A percentile compares a stretch with the other conserved stretches of the same genome.
phyloP scores from a whole-genome alignment of 129 eudicot genomes.

The Centrapalus pauciflorus region DNA sequence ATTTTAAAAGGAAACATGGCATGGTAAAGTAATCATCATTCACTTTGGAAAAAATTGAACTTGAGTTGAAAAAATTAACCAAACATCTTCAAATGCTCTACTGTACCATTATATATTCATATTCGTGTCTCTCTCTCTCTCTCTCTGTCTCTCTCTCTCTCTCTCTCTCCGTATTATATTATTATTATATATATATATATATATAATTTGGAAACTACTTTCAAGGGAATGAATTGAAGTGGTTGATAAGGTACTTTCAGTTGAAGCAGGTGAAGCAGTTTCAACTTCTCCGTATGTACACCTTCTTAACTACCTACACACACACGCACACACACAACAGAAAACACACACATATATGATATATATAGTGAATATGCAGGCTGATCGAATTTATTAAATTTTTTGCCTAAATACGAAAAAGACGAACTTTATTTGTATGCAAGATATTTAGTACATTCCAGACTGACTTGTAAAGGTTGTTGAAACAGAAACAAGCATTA shows the following conservation, averaged over 20 bases:
- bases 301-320: not conserved
- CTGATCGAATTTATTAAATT: slow-evolving; percentile 12
- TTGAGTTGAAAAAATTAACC: slow-evolving; percentile 16
- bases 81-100: slow-evolving; percentile 18
- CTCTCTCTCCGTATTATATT: no score
- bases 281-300: slow-evolving; percentile 18
- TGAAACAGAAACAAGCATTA: slow-evolving; percentile 18
- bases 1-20: slow-evolving; percentile 43
- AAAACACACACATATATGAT: no score
- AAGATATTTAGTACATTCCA: not conserved
- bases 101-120: slow-evolving; percentile 12
- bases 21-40: slow-evolving; percentile 48
- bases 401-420: slow-evolving; percentile 3
- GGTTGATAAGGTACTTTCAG: slow-evolving; percentile 31
- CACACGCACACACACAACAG: not conserved
- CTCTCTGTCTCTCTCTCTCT: no score
- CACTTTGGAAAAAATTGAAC: slow-evolving; percentile 20
- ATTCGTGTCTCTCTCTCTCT: not conserved
- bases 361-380: not conserved
- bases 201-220: slow-evolving; percentile 14
- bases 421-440: slow-evolving; percentile 7
- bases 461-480: slow-evolving; percentile 7
- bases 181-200: no score
- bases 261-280: slow-evolving; percentile 40
- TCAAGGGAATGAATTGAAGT: slow-evolving; percentile 14